Evolutionary conservation across 805 yeast species (phyloP), one percentile per base, ranked within the genome.

Genomic region (Myxozyma geophila): DNA sequence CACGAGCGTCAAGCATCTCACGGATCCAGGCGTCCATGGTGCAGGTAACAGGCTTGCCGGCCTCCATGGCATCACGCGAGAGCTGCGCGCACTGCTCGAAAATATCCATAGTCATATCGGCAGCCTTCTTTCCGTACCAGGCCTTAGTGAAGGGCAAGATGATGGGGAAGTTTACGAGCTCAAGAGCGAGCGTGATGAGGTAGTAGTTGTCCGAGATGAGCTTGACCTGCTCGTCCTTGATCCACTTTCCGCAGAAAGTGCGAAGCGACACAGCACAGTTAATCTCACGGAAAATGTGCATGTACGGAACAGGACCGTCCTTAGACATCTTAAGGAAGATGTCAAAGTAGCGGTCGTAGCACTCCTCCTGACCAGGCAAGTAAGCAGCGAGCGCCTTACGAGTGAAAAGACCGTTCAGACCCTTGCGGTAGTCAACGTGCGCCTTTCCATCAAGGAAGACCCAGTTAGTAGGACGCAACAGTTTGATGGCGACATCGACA

Each of bases 361-460:
- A 85, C 63, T 78, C 78, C 79, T 95, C 98, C 78, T 87, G 89
- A 60, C 84, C 86, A 53, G 97, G 97, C 66, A 95, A 79, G 76
- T 95, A 95, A 67, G 83, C 83, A 64, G 89, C 87, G 72, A 95
- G 81, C 7, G 99, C 98, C 69, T 83, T 81, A 67, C 85, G 85
- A 15, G 96, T 88, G 79, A 95, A 95, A 63, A 95, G 81, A 7
- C 96, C 96, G 75, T 95, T 93, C 74, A 95, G 81, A 13, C 95
- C 87, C 76, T 86, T 87, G 78, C 99, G 87, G 79, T 93, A 95
- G 77, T 95, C 99, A 63, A 87, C 85, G 73, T 95, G 99, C 40
- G 87, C 96, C 79, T 92, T 92, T 71, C 99, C 99, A 74, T 95
- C 99, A 73, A 92, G 79, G 76, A 95, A 95, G 43, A 95, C 99